A percentile compares a stretch with the other conserved stretches of the same genome.
Conservation (phyloP, 345 rosid species). For the Nephelium lappaceum region DNA sequence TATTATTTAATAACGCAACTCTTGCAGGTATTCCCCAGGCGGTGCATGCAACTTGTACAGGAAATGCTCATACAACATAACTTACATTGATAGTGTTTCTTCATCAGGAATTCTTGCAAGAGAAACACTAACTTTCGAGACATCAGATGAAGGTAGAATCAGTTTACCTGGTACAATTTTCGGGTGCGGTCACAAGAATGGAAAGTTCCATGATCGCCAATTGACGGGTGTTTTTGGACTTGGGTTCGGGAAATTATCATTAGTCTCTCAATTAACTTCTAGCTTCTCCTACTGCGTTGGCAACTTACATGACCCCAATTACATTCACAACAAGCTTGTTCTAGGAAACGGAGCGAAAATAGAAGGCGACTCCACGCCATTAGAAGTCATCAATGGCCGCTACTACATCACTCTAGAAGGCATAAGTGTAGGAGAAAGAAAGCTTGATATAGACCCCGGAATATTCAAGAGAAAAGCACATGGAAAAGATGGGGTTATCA, state of each 20-base stretch:
- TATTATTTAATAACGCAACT: not conserved
- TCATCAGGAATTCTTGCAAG: constrained; percentile 51
- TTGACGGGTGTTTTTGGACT: constrained; percentile 52
- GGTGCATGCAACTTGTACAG: constrained; percentile 24
- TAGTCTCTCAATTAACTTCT: constrained; percentile 49
- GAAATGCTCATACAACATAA: constrained; percentile 41
- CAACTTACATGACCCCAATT: constrained; percentile 40
- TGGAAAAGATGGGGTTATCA: constrained; percentile 34
- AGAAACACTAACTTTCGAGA: constrained; percentile 44
- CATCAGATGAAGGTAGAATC: constrained; percentile 37
- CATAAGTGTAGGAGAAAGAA: constrained; percentile 47
- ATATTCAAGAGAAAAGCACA: constrained; percentile 29
- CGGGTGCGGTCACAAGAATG: constrained; percentile 56
- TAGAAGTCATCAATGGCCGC: constrained; percentile 34
- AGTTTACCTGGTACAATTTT: constrained; percentile 34
- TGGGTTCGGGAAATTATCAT: constrained; percentile 42
- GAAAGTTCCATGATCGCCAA: constrained; percentile 29
- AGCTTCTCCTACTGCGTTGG: constrained; percentile 65
- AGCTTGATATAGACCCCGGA: constrained; percentile 41
- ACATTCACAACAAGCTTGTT: constrained; percentile 42
- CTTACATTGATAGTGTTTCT: constrained; percentile 31
- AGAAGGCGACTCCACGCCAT: constrained; percentile 56
- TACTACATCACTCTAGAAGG: constrained; percentile 51
- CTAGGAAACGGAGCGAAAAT: constrained; percentile 44
- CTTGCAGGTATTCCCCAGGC: constrained; percentile 28